Evolutionary conservation across 1,284 basidiomycete genomes (phyloP), one percentile per base, ranked within the genome.

Genomic region (Cutaneotrichosporon daszewskae): DNA sequence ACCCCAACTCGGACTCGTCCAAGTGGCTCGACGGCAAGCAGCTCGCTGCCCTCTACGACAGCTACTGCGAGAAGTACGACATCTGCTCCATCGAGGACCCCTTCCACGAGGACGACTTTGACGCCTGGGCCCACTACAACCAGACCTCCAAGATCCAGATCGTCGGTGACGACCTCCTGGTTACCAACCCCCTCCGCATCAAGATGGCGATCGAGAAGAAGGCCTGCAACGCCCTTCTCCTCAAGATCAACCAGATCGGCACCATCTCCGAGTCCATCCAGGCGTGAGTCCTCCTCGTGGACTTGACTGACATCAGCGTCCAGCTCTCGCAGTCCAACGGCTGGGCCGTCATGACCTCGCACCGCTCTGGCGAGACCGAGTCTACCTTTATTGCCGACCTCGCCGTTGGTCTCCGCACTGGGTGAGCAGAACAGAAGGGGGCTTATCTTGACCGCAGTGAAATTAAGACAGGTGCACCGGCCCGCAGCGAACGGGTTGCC

Each of bases 51-150:
- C 78, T 94, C 67, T 99, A 98, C 80, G 74, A 92, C 64, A 71
- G 76, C 60, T 87, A 87, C 72, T 74, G 84, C 68, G 78, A 88
- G 73, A 85, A 92, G 75, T 96, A 96, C 79, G 90, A 90, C 58
- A 95, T 96, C 62, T 81, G 91, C 58, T 96, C 91, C 43, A 87
- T 98, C 66, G 94, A 99, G 77, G 94, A 99, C 74, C 94, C 94
- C 73, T 99, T 99, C 76, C 92, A 98, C 76, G 92, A 99, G 79
- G 95, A 98, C 72, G 94, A 97, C 78, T 97, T 90, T 87, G 90
- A 91, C 72, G 89, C 91, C 34, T 99, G 95, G 95, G 77, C 82
- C 34, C 83, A 92, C 78, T 89, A 96, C 76, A 94, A 85, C 61
- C 73, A 76, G 63, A 53, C 47, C 37, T 51, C 71, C 54, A 68